Percentiles rank a stretch among this genome's conserved stretches.
These are phyloP conservation scores for Puccinia hordei DNA, from an alignment of 1,284 basidiomycete species.

Conservation along the genomic window DNA sequence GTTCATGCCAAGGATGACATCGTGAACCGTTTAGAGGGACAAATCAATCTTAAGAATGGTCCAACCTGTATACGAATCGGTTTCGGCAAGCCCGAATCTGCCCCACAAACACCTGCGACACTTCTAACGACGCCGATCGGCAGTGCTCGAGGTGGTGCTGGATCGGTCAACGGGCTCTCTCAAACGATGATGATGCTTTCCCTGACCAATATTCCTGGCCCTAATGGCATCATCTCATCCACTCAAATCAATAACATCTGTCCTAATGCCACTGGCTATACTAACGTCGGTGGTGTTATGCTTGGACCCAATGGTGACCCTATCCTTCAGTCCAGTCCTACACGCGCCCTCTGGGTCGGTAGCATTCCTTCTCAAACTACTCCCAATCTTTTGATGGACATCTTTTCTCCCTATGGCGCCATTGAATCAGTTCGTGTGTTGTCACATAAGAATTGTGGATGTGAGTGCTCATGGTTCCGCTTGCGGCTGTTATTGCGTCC, in stretches of 20 bases:
- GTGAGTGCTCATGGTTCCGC: slow-evolving; percentile 63
- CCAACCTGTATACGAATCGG: slow-evolving; percentile 93
- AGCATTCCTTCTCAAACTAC: slow-evolving; percentile 91
- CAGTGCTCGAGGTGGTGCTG: slow-evolving; percentile 64
- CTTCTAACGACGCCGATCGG: slow-evolving; percentile 58
- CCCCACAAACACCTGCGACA: slow-evolving; percentile 81
- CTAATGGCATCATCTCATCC: slow-evolving; percentile 42
- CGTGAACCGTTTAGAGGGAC: slow-evolving; percentile 86
- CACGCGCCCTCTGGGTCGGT: slow-evolving; percentile 91
- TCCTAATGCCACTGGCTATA: slow-evolving; percentile 29
- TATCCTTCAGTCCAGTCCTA: slow-evolving; percentile 68
- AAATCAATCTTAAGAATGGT: slow-evolving; percentile 82
- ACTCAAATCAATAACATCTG: slow-evolving; percentile 50
- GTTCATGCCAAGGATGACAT: slow-evolving; percentile 95
- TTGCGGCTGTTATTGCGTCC: not conserved
- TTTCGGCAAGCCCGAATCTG: slow-evolving; percentile 94
- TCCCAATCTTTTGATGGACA: slow-evolving; percentile 81
- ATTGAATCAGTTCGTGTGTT: slow-evolving; percentile 94
- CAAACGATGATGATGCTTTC: slow-evolving; percentile 56
- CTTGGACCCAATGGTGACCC: slow-evolving; percentile 41
- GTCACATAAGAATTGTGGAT: slow-evolving; percentile 95
- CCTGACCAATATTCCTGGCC: slow-evolving; percentile 52
- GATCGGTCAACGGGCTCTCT: slow-evolving; percentile 61
- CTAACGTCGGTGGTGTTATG: slow-evolving; percentile 37
- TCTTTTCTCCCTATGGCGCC: slow-evolving; percentile 91